Base-by-base conservation (phyloP, 2,329 filamentous ascomycete genomes). In the Zalaria obscura region DNA sequence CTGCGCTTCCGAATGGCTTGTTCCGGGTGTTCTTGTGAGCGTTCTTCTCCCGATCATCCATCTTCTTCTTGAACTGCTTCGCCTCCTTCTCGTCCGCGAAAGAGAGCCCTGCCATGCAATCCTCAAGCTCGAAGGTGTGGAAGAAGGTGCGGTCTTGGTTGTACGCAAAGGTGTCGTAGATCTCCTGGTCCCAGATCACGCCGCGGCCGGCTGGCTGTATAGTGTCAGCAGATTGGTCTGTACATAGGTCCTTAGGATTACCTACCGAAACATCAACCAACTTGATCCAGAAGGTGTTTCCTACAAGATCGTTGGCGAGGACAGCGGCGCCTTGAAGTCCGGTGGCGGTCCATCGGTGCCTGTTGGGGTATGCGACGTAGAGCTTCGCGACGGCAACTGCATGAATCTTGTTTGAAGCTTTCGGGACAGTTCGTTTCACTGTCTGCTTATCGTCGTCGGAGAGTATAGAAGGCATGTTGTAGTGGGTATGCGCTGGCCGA, bases 21-120 rank as follows among this genome's bases (percentile, higher is more conserved):
- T 77, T 72, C 59, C 70, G 78, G 3, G 88, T 95, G 47, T 80
- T 78, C 66, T 93, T 93, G 66, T 81, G 89, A 34, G 87, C 89
- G 64, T 89, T 88, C 74, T 93, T 95, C 66, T 96, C 88, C 49
- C 88, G 75, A 57, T 95, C 88, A 52, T 91, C 81, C 75, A 98
- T 84, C 70, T 95, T 96, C 73, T 95, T 94, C 63, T 88, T 80
- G 66, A 98, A 96, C 45, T 85, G 83, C 65, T 85, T 93, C 29
- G 91, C 91, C 66, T 98, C 91, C 64, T 95, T 96, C 68, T 96
- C 91, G 61, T 96, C 91, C 46, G 82, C 79, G 55, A 98, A 98
- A 25, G 86, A 94, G 45, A 98, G 67, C 1, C 80, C 91, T 4
- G 87, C 91, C 46, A 93, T 67, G 55, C 87, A 96, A 48, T 93